These are phyloP conservation scores for Galerina marginata DNA, from an alignment of 768 basidiomycete genomes.

Conservation along the genomic window DNA sequence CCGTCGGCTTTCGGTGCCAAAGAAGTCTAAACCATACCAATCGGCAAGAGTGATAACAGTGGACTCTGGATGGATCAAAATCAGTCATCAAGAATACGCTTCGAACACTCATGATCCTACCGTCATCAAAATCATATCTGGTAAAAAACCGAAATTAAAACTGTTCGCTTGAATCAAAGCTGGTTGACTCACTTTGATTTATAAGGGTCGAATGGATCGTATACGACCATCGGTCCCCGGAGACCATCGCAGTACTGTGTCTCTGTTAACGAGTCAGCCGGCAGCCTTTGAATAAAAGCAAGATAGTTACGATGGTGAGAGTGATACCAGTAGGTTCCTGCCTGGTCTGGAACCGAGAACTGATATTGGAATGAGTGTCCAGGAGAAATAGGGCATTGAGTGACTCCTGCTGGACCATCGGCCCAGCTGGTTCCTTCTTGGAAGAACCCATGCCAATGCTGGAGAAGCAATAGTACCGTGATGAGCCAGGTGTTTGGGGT, in stretches of 20 bases:
- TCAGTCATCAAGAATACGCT: not conserved
- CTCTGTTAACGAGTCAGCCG: conserved; percentile 28
- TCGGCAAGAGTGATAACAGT: conserved; percentile 54
- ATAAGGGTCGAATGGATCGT: conserved; percentile 13
- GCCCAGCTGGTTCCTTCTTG: conserved; percentile 40
- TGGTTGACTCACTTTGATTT: not conserved
- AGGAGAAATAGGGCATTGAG: conserved; percentile 46
- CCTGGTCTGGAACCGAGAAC: conserved; percentile 38
- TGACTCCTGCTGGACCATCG: conserved; percentile 45
- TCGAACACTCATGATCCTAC: conserved; percentile 25
- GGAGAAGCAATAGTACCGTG: not conserved
- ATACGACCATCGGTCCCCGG: conserved; percentile 15
- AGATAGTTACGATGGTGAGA: conserved; percentile 34
- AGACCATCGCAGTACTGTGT: conserved; percentile 32
- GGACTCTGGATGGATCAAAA: conserved; percentile 26
- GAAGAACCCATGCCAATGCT: conserved; percentile 54
- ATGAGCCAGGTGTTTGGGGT: no score
- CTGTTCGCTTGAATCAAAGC: not conserved
- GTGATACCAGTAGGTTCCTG: conserved; percentile 50
- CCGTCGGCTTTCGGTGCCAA: not conserved
- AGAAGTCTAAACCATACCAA: conserved; percentile 34
- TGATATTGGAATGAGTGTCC: conserved; percentile 45
- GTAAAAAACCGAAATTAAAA: not conserved
- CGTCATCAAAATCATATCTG: conserved; percentile 50
- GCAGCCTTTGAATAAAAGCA: conserved; percentile 5